phyloP scores from a whole-genome alignment of 495 filamentous ascomycete genomes.

The Margaritispora aquatica region DNA sequence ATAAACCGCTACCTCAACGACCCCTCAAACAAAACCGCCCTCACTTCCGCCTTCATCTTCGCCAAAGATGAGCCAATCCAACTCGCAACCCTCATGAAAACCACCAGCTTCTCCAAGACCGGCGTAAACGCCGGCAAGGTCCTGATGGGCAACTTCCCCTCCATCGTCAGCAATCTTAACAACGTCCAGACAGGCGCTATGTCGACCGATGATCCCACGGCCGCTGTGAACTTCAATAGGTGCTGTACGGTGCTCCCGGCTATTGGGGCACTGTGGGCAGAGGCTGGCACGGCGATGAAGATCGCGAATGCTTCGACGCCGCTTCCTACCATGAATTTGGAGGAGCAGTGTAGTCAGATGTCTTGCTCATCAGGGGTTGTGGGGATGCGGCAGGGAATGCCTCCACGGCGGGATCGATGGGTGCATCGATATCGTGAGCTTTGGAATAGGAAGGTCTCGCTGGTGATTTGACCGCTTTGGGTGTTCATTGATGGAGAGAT shows the following conservation, averaged over 20 bases:
- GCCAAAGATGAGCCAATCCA: slow-evolving; percentile 7
- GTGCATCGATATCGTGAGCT: too few species aligned
- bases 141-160: slow-evolving; percentile 9
- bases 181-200: slow-evolving; percentile 3
- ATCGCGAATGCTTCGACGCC: slow-evolving; percentile 25
- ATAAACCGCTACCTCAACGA: slow-evolving; percentile 10
- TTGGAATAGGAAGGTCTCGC: too few species aligned
- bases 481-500: too few species aligned
- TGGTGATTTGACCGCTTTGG: too few species aligned
- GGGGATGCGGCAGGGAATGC: slow-evolving; percentile 16
- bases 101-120: neutral
- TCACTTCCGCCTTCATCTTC: slow-evolving; percentile 6
- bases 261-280: neutral
- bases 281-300: slow-evolving; percentile 10
- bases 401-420: slow-evolving; percentile 1
- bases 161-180: slow-evolving; percentile 10
- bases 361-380: slow-evolving; percentile 23
- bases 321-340: slow-evolving; percentile 28
- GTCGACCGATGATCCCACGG: slow-evolving; percentile 5
- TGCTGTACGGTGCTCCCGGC: slow-evolving; percentile 6
- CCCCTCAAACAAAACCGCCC: slow-evolving; percentile 4
- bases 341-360: slow-evolving; percentile 27
- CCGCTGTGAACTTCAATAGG: slow-evolving; percentile 12
- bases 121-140: slow-evolving; percentile 7
- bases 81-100: slow-evolving; percentile 6